Conservation (phyloP, 129 eudicot species). For the Pittosporum tobira region DNA sequence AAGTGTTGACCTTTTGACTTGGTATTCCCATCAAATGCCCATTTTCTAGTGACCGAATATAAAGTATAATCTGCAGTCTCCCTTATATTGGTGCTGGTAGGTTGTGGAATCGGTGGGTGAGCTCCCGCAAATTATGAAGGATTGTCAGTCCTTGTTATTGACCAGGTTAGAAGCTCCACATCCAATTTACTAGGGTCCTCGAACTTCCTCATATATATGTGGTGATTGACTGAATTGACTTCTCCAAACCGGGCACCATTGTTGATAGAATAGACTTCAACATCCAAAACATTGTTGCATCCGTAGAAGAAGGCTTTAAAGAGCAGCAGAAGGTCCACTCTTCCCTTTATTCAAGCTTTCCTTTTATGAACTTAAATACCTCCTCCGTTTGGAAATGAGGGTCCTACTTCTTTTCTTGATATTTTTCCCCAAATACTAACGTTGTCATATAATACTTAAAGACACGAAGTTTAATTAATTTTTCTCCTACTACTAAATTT, state of each 20-base stretch:
- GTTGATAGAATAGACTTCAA: conserved; percentile 83
- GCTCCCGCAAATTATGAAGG: conserved; percentile 87
- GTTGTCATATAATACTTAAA: too few relatives aligned
- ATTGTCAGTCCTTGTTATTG: conserved; percentile 77
- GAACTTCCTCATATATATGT: background rate
- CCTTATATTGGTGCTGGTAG: conserved; percentile 21
- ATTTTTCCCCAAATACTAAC: too few relatives aligned
- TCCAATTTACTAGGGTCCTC: background rate
- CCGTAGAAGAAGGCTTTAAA: conserved; percentile 81
- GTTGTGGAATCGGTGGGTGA: conserved; percentile 79
- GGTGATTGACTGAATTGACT: background rate
- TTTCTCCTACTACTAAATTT: too few relatives aligned
- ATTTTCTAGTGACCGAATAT: too few relatives aligned
- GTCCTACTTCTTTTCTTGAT: too few relatives aligned
- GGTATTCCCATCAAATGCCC: too few relatives aligned
- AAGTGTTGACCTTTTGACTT: background rate
- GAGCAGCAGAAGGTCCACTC: conserved; percentile 65
- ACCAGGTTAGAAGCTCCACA: conserved; percentile 42
- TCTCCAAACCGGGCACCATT: conserved; percentile 61
- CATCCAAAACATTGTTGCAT: conserved; percentile 70
- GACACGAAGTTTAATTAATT: too few relatives aligned
- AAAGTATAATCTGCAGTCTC: too few relatives aligned
- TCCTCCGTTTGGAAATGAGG: too few relatives aligned
- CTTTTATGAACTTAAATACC: too few relatives aligned
- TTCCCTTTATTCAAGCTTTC: background rate